Conservation (phyloP, 1,139 yeast genomes). For the Suhomyces guaymorum region DNA sequence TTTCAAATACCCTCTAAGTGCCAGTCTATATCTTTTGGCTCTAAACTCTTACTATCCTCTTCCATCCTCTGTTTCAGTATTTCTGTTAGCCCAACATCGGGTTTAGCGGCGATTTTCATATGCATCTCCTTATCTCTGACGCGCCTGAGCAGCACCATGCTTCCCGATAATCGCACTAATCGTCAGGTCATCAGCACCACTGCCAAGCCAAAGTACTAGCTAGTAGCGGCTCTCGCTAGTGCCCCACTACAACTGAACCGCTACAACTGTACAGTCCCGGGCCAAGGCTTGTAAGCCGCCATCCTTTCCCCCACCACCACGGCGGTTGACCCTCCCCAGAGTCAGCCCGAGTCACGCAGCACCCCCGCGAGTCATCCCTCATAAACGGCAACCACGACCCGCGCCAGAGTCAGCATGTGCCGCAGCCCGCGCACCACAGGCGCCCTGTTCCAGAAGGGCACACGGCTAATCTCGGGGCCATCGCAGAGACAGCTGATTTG, state of each 20-base stretch:
- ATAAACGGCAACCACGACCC: not conserved
- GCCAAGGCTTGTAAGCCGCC: no score
- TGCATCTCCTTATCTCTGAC: not conserved
- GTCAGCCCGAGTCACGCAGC: slow-evolving; percentile 4
- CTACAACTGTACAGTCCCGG: not conserved
- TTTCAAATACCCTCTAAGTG: no score
- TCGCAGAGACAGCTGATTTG: slow-evolving; percentile 3
- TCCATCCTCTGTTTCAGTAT: no score
- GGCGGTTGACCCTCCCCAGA: slow-evolving; percentile 1
- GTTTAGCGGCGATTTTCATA: not conserved
- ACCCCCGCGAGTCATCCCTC: not conserved
- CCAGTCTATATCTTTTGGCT: no score
- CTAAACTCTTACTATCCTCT: no score
- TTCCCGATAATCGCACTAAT: not conserved
- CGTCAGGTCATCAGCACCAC: not conserved
- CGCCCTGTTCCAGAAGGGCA: no score
- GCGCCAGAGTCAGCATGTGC: slow-evolving; percentile 10
- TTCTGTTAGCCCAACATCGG: no score
- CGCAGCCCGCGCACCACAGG: not conserved
- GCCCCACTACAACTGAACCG: no score
- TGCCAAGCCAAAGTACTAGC: not conserved
- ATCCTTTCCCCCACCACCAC: no score
- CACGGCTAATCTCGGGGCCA: not conserved
- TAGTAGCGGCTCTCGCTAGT: not conserved
- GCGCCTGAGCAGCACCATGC: not conserved